These are phyloP conservation scores for Boletus coccyginus DNA, from an alignment of 768 basidiomycete species.

Conservation along the genomic window DNA sequence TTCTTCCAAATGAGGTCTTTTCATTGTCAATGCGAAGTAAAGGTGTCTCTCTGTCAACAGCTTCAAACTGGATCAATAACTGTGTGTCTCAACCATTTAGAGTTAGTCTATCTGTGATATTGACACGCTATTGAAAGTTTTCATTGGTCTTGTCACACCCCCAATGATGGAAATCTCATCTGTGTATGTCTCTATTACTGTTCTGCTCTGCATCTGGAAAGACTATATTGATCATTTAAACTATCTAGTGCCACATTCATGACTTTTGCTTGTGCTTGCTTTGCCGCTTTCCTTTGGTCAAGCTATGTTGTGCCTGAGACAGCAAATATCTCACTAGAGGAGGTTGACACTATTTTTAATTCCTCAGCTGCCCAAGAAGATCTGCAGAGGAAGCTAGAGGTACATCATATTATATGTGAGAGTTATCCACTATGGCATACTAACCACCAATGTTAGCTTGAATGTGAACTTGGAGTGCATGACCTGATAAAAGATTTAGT, in stretches of 20 bases:
- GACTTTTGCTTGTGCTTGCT: conserved; percentile 62
- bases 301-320: conserved; percentile 73
- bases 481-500: conserved; percentile 42
- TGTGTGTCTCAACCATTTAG: conserved; percentile 40
- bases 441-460: conserved; percentile 42
- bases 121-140: conserved; percentile 41
- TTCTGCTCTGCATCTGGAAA: neutral
- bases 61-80: conserved; percentile 86
- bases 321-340: conserved; percentile 71
- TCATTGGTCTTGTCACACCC: conserved; percentile 75
- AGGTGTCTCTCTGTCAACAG: conserved; percentile 80
- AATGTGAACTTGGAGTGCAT: conserved; percentile 51
- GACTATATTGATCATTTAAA: neutral
- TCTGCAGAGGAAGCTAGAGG: conserved; percentile 47
- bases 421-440: neutral
- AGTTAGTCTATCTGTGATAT: neutral
- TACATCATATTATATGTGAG: conserved; percentile 19
- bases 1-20: conserved; percentile 82
- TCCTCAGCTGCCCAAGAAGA: conserved; percentile 60
- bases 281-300: conserved; percentile 68
- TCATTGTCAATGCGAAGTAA: conserved; percentile 74
- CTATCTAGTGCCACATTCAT: conserved; percentile 60
- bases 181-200: conserved; percentile 36
- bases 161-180: conserved; percentile 59
- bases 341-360: conserved; percentile 68